Conservation (phyloP, 495 filamentous ascomycete species). For the Penicillium antarcticum region DNA sequence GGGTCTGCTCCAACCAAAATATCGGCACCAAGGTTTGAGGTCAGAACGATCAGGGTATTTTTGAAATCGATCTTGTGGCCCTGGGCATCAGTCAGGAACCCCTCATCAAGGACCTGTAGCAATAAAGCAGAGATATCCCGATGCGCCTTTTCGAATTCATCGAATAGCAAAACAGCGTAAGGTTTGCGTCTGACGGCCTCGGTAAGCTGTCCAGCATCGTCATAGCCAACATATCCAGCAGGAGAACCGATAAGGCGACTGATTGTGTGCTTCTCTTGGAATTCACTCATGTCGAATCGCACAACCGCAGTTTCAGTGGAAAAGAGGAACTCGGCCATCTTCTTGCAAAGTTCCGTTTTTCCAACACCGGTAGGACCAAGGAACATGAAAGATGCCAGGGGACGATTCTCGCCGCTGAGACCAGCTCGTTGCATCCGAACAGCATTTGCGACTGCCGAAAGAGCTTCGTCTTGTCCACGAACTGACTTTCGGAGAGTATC, state of each 20-base stretch:
- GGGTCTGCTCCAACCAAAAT: conserved; percentile 46
- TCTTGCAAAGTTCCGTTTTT: conserved; percentile 97
- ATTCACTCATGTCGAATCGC: conserved; percentile 96
- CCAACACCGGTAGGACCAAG: conserved; percentile 94
- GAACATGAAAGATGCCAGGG: conserved; percentile 95
- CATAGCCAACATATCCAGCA: conserved; percentile 93
- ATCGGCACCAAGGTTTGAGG: conserved; percentile 75
- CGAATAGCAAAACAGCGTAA: conserved; percentile 91
- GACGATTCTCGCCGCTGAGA: conserved; percentile 84
- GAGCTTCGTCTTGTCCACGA: conserved; percentile 89
- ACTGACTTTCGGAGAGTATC: conserved; percentile 81
- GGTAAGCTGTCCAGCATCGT: conserved; percentile 94
- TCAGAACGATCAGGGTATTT: conserved; percentile 94
- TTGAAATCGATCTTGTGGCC: conserved; percentile 95
- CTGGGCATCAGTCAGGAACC: conserved; percentile 91
- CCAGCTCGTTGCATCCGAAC: conserved; percentile 93
- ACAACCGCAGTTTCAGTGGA: conserved; percentile 86
- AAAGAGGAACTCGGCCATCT: conserved; percentile 89
- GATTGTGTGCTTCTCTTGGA: conserved; percentile 95
- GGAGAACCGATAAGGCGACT: conserved; percentile 89
- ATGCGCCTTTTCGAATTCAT: conserved; percentile 98
- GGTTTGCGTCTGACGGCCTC: conserved; percentile 94
- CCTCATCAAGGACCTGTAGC: conserved; percentile 93
- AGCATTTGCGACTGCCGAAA: conserved; percentile 86
- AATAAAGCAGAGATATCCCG: conserved; percentile 92